Evolutionary conservation across 805 yeast genomes (phyloP), one percentile per base, ranked within the genome.

Genomic region (Candida caryicola): DNA sequence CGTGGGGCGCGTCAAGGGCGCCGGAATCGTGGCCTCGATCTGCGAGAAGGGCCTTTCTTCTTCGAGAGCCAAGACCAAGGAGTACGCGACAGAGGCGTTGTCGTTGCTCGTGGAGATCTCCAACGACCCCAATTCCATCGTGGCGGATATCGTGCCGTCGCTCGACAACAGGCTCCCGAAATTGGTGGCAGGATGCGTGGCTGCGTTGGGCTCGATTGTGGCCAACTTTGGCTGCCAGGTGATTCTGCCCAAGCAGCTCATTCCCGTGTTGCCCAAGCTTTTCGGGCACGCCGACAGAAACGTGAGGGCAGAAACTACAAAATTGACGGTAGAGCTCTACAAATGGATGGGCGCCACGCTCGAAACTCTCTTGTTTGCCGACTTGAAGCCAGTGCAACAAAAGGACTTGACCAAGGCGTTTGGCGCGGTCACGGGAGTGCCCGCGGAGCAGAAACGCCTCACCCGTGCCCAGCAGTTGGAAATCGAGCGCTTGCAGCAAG

Each of bases 371-470:
- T 62, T 88, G 28, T 76, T 87, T 39, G 76, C 82, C 2, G 79
- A 79, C 18, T 71, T 93, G 62, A 93, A 91, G 57, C 95, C 96
- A 0, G 87, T 89, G 15, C 98, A 91, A 59, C 91, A 87, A 60
- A 85, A 82, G 46, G 98, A 90, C 54, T 71, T 91, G 41, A 69
- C 77, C 5, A 77, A 78, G 25, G 80, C 78, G 17, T 87, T 91
- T 57, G 83, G 73, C 30, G 73, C 70, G 27, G 72, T 73, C 6
- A 61, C 62, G 35, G 64, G 52, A 13, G 51, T 54, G 2, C 25
- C 30, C 1, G 78, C 79, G 1, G 62, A 56, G 2, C 91, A 83
- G 49, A 68, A 69, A 34, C 64, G 91, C 47, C 60, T 71, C 12
- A 68, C 87, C 16, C 69, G 71, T 40, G 59, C 74, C 2, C 84